Percentiles rank a stretch among this genome's conserved stretches.
phyloP scores from a whole-genome alignment of 2,329 filamentous ascomycete species.

The Akanthomyces lecanii region DNA sequence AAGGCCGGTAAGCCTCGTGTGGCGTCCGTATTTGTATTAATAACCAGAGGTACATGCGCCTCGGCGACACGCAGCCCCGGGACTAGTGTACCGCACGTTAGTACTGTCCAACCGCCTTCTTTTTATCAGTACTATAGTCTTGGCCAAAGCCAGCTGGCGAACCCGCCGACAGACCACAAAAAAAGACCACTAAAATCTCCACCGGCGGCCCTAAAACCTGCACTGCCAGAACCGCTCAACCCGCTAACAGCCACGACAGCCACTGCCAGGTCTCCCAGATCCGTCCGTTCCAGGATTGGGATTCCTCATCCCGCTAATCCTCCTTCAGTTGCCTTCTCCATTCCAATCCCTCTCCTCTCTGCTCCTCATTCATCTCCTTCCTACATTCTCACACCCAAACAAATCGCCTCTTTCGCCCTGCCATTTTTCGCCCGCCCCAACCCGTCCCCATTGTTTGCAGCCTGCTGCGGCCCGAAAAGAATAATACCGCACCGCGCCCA shows the following conservation, averaged over 20 bases:
- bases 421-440: no score
- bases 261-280: background rate
- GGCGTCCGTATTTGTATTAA: background rate
- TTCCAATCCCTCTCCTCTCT: background rate
- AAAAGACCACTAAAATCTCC: background rate
- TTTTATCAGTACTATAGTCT: background rate
- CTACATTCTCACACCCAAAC: background rate
- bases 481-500: constrained; percentile 7
- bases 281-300: constrained; percentile 10
- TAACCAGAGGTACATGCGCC: background rate
- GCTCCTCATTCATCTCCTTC: background rate
- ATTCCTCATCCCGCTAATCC: constrained; percentile 14
- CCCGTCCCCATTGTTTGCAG: background rate
- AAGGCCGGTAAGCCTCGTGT: background rate
- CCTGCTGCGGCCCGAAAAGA: background rate
- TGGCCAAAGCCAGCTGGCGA: no score
- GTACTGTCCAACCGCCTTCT: background rate
- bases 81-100: background rate
- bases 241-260: background rate
- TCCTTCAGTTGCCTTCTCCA: background rate
- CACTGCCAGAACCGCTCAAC: background rate
- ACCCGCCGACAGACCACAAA: background rate
- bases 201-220: background rate
- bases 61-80: background rate
- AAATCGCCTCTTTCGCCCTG: background rate